Base-by-base conservation (phyloP, 2,329 filamentous ascomycete species). In the Whalleya microplaca region DNA sequence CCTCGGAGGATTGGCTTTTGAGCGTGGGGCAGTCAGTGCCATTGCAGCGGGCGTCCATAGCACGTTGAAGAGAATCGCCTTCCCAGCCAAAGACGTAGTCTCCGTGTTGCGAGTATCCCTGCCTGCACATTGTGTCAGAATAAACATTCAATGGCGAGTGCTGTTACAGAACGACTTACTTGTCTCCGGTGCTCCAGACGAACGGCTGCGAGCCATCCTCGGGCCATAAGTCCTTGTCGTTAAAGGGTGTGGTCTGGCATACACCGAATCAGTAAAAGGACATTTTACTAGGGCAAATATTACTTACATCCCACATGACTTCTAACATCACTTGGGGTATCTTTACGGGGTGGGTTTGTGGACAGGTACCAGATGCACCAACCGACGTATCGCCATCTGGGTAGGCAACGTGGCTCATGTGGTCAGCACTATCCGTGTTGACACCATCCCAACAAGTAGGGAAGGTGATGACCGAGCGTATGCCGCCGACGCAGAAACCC, bases 321-420 rank as follows among this genome's bases (percentile, higher is more conserved):
- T 87, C 84, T 63, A 77, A 82, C 74, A 87, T 86, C 54, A 88
- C 76, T 18, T 84, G 84, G 14, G 84, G 76, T 2, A 85, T 72
- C 61, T 81, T 82, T 1, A 79, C 76, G 1, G 82, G 83, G 64
- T 84, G 80, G 2, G 72, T 73, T 2, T 29, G 48, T 0, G 82
- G 82, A 61, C 82, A 85, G n/a, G 65, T 63, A 12, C 81, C 82
- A 41, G 63, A 72, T 12, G 59, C 56, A 21, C 59, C 59, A 48
- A 62, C 61, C 1, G 51, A 59, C 53, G 80, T 75, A 20, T 73
- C 67, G 3, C 2, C 59, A 57, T 9, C 66, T 5, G 81, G 82
- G 54, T 84, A 84, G 10, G 75, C 73, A 58, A 84, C 75, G 61
- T 85, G 82, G 41, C 70, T 78, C 58, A 74, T 76, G 64, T 83